A percentile compares a stretch with the other conserved stretches of the same genome.
These are phyloP conservation scores for Medicago arabica DNA, from an alignment of 306 rosid genomes.

Conservation along the genomic window DNA sequence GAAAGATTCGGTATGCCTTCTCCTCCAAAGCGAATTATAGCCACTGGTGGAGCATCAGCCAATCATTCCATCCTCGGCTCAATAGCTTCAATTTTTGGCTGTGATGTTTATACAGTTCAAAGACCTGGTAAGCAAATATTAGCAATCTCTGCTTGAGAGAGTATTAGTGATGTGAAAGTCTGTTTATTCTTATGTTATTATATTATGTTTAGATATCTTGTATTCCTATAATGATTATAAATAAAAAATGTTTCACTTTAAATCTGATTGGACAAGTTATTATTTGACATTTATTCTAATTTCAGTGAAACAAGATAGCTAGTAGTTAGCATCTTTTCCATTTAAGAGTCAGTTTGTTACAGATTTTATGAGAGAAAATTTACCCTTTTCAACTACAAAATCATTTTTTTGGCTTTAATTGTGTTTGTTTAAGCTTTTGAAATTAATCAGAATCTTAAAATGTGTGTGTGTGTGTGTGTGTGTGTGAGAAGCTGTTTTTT, in stretches of 20 bases:
- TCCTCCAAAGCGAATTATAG: constrained; percentile 90
- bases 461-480: too few species aligned
- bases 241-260: not conserved
- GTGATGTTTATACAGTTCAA: constrained; percentile 88
- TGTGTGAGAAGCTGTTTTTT: too few species aligned
- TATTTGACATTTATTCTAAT: too few species aligned
- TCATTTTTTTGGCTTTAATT: too few species aligned
- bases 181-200: not conserved
- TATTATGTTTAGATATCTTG: not conserved
- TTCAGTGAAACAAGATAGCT: too few species aligned
- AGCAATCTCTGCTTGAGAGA: not conserved
- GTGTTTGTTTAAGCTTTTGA: too few species aligned
- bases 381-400: too few species aligned
- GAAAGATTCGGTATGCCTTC: constrained; percentile 98
- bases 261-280: too few species aligned
- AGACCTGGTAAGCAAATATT: constrained; percentile 71
- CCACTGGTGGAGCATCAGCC: constrained; percentile 96
- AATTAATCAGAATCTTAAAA: too few species aligned
- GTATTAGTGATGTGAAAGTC: not conserved
- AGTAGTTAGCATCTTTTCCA: too few species aligned
- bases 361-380: too few species aligned
- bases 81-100: constrained; percentile 85
- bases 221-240: constrained; percentile 3
- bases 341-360: too few species aligned
- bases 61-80: constrained; percentile 73